These are phyloP conservation scores for Saturnispora halmiae DNA, from an alignment of 805 yeast species.

Conservation along the genomic window DNA sequence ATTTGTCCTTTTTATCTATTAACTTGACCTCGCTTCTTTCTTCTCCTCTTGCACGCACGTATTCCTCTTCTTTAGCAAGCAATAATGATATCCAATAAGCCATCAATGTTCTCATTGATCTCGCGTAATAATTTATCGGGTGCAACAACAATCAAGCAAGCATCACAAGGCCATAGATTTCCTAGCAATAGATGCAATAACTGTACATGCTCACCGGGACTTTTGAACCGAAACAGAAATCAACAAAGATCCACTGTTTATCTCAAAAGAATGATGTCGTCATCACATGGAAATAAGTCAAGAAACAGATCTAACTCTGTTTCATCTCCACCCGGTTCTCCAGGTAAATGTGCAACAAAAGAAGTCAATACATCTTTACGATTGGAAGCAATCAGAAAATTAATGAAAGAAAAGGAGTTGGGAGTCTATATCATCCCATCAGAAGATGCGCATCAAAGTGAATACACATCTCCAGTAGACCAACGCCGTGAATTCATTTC, in stretches of 20 bases:
- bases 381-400: constrained; percentile 47
- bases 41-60: too few species aligned
- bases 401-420: constrained; percentile 50
- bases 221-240: constrained; percentile 61
- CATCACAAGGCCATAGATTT: constrained; percentile 18
- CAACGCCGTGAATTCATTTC: constrained; percentile 48
- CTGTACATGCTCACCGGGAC: constrained; percentile 81
- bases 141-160: constrained; percentile 24
- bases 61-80: not conserved
- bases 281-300: not conserved
- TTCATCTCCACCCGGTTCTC: constrained; percentile 9
- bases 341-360: constrained; percentile 9
- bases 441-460: constrained; percentile 59
- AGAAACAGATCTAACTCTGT: constrained; percentile 6
- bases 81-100: constrained; percentile 24
- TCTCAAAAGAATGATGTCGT: constrained; percentile 24
- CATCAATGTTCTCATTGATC: constrained; percentile 35
- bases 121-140: constrained; percentile 27
- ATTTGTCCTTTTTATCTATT: not conserved
- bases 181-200: constrained; percentile 45
- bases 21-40: too few species aligned
- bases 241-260: constrained; percentile 49
- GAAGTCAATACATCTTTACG: constrained; percentile 52
- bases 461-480: constrained; percentile 45
- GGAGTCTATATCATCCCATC: constrained; percentile 61